Conservation (phyloP, 495 filamentous ascomycete genomes). For the Tuber borchii region DNA sequence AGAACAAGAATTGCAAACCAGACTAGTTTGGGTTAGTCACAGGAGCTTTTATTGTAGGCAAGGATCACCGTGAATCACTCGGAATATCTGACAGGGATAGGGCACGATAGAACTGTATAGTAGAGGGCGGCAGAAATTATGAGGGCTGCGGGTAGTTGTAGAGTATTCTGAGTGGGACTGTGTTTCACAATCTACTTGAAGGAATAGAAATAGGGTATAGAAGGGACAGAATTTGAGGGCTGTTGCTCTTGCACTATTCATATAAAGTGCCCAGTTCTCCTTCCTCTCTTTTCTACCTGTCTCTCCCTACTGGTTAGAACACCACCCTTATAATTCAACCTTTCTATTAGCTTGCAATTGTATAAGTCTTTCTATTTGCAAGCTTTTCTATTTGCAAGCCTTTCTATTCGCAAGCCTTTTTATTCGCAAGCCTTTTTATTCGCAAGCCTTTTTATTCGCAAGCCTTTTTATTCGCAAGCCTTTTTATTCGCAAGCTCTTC, state of each 20-base stretch:
- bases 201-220: neutral
- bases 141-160: neutral
- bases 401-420: no score
- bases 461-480: no score
- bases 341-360: no score
- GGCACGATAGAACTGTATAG: neutral
- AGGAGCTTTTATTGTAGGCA: neutral
- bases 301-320: neutral
- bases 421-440: no score
- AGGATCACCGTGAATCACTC: neutral
- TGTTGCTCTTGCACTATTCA: neutral
- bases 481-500: no score
- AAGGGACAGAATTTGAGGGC: neutral
- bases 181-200: neutral
- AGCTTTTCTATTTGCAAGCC: no score
- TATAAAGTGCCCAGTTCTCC: neutral
- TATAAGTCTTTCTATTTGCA: no score
- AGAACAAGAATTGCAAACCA: neutral
- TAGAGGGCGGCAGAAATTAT: neutral
- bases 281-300: neutral
- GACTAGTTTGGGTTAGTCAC: neutral
- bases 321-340: neutral
- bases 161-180: neutral
- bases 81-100: neutral
- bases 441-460: no score